Base-by-base conservation (phyloP, 2,329 filamentous ascomycete species). In the Aspergillus novoparasiticus region DNA sequence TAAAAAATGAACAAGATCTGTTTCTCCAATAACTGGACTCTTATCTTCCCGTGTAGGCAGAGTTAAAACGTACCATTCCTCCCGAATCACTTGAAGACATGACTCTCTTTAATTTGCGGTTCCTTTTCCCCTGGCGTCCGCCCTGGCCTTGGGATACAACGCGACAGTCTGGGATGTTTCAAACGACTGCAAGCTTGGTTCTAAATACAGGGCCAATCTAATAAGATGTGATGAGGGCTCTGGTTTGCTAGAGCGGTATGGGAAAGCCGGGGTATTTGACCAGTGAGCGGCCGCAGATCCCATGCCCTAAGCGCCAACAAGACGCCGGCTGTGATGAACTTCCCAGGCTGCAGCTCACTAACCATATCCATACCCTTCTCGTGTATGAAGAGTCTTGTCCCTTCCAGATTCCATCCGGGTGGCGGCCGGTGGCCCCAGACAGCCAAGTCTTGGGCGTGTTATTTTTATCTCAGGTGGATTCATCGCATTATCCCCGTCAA, bases 281-380 rank as follows among this genome's bases (percentile, higher is more conserved):
- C 68, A 67, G 58, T 70, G 50, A 70, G 64, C 61, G 55, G 23
- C 39, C 62, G 61, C 16, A 45, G 57, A 51, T 51, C 48, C 48
- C 48, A 19, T 51, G 28, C 48, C 48, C 60, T 73, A 76, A 68
- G 74, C 74, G 74, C 74, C 71, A 64, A 68, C 63, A 66, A 58
- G 51, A 70, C 70, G 66, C 68, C 69, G 70, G 54, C 68, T 74
- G 74, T 76, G 74, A 76, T 73, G 70, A 72, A 71, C 69, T 63
- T 39, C 57, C 58, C 56, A 64, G 69, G 65, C 63, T 74, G 73
- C 73, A 75, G 70, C 66, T 69, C 28, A 34, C 48, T 51, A 51
- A 32, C 48, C 19, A 32, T 10, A 51, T 32, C 16, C 48, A 51
- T 32, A 19, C 28, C 28, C 28, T 21, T 51, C 48, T 51, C 50